A percentile compares a stretch with the other conserved stretches of the same genome.
Conservation (phyloP, 352 stramenopile genomes). For the Phytopythium boreale region DNA sequence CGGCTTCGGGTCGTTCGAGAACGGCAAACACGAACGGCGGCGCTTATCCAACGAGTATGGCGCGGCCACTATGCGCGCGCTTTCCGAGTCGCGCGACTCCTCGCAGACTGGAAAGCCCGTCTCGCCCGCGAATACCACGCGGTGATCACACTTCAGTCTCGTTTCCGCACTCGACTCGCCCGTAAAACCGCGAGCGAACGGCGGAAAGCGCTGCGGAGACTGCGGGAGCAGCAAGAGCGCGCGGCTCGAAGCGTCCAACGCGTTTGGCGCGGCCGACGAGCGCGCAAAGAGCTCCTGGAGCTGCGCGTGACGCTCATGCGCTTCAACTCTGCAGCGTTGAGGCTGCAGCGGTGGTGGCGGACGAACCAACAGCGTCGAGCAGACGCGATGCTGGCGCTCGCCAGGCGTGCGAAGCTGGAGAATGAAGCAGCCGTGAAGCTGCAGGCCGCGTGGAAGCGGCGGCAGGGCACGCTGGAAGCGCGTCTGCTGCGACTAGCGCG, state of each 20-base stretch:
- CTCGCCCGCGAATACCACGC: slow-evolving; percentile 40
- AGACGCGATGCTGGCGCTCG: slow-evolving; percentile 38
- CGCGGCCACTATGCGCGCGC: slow-evolving; percentile 43
- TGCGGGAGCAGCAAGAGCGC: slow-evolving; percentile 27
- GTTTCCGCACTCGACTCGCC: slow-evolving; percentile 46
- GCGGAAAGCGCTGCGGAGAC: slow-evolving; percentile 30
- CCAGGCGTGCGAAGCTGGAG: slow-evolving; percentile 28
- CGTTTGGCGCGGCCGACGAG: slow-evolving; percentile 33
- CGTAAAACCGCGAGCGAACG: slow-evolving; percentile 30
- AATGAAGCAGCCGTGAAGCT: slow-evolving; percentile 46
- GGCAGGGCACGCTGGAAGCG: slow-evolving; percentile 36
- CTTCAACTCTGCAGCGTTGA: slow-evolving; percentile 27
- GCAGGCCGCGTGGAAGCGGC: slow-evolving; percentile 58
- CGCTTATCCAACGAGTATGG: slow-evolving; percentile 78
- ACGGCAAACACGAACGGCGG: slow-evolving; percentile 22
- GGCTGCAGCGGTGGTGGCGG: slow-evolving; percentile 59
- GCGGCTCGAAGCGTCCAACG: slow-evolving; percentile 44
- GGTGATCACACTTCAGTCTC: slow-evolving; percentile 57
- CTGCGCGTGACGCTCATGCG: slow-evolving; percentile 21
- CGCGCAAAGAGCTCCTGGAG: slow-evolving; percentile 30
- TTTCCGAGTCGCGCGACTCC: slow-evolving; percentile 18
- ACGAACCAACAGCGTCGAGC: slow-evolving; percentile 35
- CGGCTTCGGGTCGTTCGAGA: slow-evolving; percentile 8
- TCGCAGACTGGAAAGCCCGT: slow-evolving; percentile 22
- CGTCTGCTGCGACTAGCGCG: slow-evolving; percentile 38